Evolutionary conservation across 495 filamentous ascomycete species (phyloP).

Genomic region (Paragyromitra xinjiangensis): DNA sequence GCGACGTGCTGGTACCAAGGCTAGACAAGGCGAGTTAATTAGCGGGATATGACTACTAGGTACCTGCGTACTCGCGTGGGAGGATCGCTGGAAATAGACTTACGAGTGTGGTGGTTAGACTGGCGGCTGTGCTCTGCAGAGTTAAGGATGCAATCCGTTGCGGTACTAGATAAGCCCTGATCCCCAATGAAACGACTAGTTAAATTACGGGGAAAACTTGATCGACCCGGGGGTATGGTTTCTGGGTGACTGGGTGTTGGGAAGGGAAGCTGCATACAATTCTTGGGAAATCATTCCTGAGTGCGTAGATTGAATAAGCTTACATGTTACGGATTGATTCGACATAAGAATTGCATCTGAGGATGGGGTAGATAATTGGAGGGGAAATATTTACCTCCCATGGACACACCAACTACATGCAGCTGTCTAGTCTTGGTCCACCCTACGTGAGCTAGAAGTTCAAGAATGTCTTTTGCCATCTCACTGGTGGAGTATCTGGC

Average conservation of each 20-base stretch:
- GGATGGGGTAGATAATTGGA: conserved; percentile 21
- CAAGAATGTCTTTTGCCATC: conserved; percentile 78
- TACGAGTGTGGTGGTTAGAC: conserved; percentile 70
- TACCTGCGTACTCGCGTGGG: conserved; percentile 59
- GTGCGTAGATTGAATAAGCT: conserved; percentile 36
- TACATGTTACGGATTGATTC: conserved; percentile 31
- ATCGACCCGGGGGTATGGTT: conserved; percentile 35
- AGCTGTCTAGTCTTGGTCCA: conserved; percentile 71
- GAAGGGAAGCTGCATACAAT: conserved; percentile 60
- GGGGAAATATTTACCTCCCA: conserved; percentile 66
- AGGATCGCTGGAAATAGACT: conserved; percentile 37
- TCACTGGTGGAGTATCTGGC: conserved; percentile 74
- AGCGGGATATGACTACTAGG: conserved; percentile 7
- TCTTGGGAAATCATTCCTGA: conserved; percentile 84
- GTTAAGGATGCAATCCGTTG: conserved; percentile 70
- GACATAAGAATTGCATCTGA: not conserved
- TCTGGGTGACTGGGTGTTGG: conserved; percentile 10
- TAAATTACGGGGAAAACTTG: conserved; percentile 32
- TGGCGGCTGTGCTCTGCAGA: conserved; percentile 76
- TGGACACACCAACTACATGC: conserved; percentile 76
- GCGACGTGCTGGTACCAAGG: conserved; percentile 71
- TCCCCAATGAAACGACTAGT: conserved; percentile 28
- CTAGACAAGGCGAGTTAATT: conserved; percentile 43
- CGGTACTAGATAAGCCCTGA: conserved; percentile 69
- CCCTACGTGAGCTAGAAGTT: conserved; percentile 72